These are phyloP conservation scores for Coniella vitis DNA, from an alignment of 2,329 filamentous ascomycete species.

Conservation along the genomic window DNA sequence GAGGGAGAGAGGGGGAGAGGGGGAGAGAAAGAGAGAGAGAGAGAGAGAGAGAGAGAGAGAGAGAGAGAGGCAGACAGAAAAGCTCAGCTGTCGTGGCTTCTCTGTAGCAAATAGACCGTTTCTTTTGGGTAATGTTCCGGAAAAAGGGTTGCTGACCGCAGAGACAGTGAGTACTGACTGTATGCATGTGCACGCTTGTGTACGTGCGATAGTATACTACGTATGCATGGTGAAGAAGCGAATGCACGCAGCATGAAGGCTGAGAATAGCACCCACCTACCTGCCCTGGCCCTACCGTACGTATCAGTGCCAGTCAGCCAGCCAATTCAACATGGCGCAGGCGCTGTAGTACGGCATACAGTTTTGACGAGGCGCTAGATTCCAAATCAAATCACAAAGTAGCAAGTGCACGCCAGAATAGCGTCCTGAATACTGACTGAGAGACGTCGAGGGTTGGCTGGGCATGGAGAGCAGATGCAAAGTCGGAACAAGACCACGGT, in stretches of 20 bases:
- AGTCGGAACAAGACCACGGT: too few relatives aligned
- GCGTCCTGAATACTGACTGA: neutral
- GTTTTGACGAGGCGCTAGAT: neutral
- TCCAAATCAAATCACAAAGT: neutral
- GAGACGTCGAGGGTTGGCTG: neutral
- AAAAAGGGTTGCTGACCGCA: neutral
- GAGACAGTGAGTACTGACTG: too few relatives aligned
- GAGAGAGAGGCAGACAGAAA: too few relatives aligned
- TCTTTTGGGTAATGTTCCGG: conserved; percentile 2
- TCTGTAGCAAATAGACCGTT: neutral
- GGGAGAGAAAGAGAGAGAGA: too few relatives aligned
- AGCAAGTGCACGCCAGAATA: neutral
- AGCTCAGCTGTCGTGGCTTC: neutral
- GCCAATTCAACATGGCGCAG: neutral
- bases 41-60: too few relatives aligned
- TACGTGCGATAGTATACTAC: too few relatives aligned
- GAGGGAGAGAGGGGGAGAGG: too few relatives aligned
- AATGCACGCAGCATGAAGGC: neutral
- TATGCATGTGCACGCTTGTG: too few relatives aligned
- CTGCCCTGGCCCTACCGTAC: neutral
- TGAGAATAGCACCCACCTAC: conserved; percentile 1
- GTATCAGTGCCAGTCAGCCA: too few relatives aligned
- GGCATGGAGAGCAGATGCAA: too few relatives aligned
- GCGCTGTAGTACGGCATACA: neutral
- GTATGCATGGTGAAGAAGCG: neutral